phyloP scores from a whole-genome alignment of 352 stramenopile species.

The Globisporangium apiculatum region DNA sequence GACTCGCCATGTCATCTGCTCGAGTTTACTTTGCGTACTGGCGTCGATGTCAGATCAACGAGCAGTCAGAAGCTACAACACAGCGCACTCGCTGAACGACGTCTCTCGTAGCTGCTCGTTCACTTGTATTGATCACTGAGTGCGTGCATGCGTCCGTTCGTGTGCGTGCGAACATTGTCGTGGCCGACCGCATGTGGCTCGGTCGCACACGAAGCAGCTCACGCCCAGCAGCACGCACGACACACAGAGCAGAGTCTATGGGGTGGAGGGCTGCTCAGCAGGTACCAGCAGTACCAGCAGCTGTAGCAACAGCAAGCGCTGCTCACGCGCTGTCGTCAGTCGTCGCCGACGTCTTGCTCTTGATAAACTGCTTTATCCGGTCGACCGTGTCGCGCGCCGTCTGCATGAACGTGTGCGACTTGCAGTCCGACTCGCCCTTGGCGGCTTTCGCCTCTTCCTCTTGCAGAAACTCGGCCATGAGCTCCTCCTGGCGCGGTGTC shows the following conservation, averaged over 20 bases:
- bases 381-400: slow-evolving; percentile 79
- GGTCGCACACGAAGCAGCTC: not conserved
- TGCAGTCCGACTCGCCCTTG: slow-evolving; percentile 70
- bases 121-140: too few relatives aligned
- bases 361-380: slow-evolving; percentile 87
- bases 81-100: too few relatives aligned
- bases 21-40: too few relatives aligned
- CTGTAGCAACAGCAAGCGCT: not conserved
- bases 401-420: slow-evolving; percentile 76
- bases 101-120: too few relatives aligned
- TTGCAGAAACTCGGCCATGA: slow-evolving; percentile 94
- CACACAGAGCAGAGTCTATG: not conserved
- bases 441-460: slow-evolving; percentile 68
- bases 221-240: too few relatives aligned
- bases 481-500: slow-evolving; percentile 91
- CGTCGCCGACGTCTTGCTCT: slow-evolving; percentile 31
- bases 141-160: too few relatives aligned
- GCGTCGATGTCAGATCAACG: too few relatives aligned
- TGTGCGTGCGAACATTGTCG: too few relatives aligned
- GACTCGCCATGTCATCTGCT: too few relatives aligned
- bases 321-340: slow-evolving; percentile 1
- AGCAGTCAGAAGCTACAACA: too few relatives aligned
- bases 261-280: not conserved
- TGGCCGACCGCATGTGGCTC: not conserved
- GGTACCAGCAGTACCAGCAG: not conserved